Evolutionary conservation across 805 yeast genomes (phyloP).

Genomic region (Candida fluviatilis): DNA sequence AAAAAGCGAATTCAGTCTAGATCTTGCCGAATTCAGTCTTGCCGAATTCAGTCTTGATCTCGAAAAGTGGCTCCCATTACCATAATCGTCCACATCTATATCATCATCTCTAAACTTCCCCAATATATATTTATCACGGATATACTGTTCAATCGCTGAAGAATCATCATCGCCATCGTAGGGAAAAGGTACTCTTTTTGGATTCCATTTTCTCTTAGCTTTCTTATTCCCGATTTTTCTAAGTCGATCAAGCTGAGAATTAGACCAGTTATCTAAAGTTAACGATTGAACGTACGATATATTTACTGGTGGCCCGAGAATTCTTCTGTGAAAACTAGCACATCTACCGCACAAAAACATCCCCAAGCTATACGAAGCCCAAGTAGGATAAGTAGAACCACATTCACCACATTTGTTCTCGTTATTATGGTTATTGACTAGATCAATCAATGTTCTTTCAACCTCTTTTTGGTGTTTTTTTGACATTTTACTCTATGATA

Average conservation of each 20-base stretch:
- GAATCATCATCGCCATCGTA: slow-evolving; percentile 69
- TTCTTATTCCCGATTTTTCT: slow-evolving; percentile 57
- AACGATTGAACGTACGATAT: slow-evolving; percentile 67
- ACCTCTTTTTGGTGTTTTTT: slow-evolving; percentile 36
- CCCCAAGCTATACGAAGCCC: slow-evolving; percentile 52
- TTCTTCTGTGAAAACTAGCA: slow-evolving; percentile 69
- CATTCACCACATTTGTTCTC: slow-evolving; percentile 80
- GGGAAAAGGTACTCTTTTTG: slow-evolving; percentile 64
- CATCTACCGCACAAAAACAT: slow-evolving; percentile 80
- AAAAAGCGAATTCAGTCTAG: slow-evolving; percentile 15
- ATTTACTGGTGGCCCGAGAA: slow-evolving; percentile 47
- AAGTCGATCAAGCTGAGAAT: slow-evolving; percentile 46
- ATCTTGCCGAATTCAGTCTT: slow-evolving; percentile 6
- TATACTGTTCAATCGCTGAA: slow-evolving; percentile 48
- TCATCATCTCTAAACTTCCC: slow-evolving; percentile 51
- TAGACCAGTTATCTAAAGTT: slow-evolving; percentile 67
- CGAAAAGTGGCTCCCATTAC: slow-evolving; percentile 6
- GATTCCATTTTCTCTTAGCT: slow-evolving; percentile 64
- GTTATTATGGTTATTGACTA: slow-evolving; percentile 57
- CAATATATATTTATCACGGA: slow-evolving; percentile 64
- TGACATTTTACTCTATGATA: background rate
- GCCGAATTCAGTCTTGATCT: slow-evolving; percentile 3
- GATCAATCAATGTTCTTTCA: slow-evolving; percentile 52
- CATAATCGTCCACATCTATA: slow-evolving; percentile 17
- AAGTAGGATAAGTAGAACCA: slow-evolving; percentile 61